phyloP scores from a whole-genome alignment of 2,329 filamentous ascomycete species.

The Sarocladiaceae sp. region DNA sequence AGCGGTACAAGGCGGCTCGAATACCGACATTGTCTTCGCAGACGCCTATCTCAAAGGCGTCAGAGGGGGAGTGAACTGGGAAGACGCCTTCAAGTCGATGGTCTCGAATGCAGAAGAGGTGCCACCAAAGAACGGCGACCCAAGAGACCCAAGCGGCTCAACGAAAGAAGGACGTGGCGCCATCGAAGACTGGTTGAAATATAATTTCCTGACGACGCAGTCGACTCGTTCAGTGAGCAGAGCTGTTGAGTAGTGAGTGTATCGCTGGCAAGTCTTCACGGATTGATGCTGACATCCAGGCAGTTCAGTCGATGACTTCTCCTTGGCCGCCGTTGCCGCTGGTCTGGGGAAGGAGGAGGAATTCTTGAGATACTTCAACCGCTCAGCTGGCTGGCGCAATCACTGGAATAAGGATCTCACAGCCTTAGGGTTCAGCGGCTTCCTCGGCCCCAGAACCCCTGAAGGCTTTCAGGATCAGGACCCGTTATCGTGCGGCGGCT shows the following conservation, averaged over 20 bases:
- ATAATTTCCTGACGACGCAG: conserved; percentile 58
- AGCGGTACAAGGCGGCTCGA: conserved; percentile 62
- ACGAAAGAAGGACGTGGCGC: conserved; percentile 64
- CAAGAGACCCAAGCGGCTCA: conserved; percentile 50
- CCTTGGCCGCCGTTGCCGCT: conserved; percentile 55
- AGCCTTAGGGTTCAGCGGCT: conserved; percentile 56
- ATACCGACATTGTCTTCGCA: conserved; percentile 65
- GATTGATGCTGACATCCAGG: background rate
- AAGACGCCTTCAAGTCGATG: conserved; percentile 56
- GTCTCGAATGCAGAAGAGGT: conserved; percentile 59
- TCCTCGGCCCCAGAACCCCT: conserved; percentile 54
- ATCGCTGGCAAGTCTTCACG: background rate
- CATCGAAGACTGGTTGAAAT: conserved; percentile 59
- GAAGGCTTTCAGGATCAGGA: conserved; percentile 49
- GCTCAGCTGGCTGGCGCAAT: conserved; percentile 64
- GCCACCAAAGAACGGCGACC: conserved; percentile 53
- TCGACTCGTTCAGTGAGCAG: conserved; percentile 57
- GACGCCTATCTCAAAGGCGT: conserved; percentile 68
- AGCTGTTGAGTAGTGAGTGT: conserved; percentile 54
- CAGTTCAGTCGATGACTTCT: conserved; percentile 60
- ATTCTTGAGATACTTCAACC: conserved; percentile 51
- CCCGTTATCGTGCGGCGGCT: conserved; percentile 53
- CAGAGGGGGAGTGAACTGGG: conserved; percentile 56
- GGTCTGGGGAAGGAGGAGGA: conserved; percentile 47
- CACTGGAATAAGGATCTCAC: conserved; percentile 58